Evolutionary conservation across 495 filamentous ascomycete species (phyloP), one percentile per base, ranked within the genome.

Genomic region (Elasticomyces elasticus): DNA sequence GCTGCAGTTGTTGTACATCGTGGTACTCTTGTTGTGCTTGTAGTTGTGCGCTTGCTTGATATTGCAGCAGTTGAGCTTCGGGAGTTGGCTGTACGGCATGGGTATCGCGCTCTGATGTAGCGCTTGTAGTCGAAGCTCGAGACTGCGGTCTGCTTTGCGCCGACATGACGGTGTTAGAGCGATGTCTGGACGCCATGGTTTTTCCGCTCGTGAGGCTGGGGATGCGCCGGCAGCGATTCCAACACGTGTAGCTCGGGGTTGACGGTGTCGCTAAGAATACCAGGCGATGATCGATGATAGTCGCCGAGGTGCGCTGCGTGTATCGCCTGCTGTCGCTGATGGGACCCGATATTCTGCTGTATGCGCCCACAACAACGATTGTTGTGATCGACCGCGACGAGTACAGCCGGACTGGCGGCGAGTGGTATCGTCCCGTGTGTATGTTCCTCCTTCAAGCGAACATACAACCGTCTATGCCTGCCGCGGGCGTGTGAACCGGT

Each of bases 41-140:
- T n/a, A 72, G 62, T 58, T 79, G 82, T 79, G 35, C 86, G 81
- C 25, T 84, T 72, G 76, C 58, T 85, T 85, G 28, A 82, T 84
- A 6, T 77, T 74, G 63, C 74, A 76, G 58, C 82, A 89, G 56
- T 83, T 84, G 13, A 82, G 79, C 57, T 33, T 60, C 57, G 26
- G 57, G 57, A 10, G 31, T 37, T 40, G 49, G 41, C 15, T 40
- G 42, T 25, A 50, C 28, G 23, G 43, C 25, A 5, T 54, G 9
- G 2, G 33, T 49, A 17, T 62, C 33, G 28, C 30, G 60, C 20
- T 38, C 42, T 6, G 60, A 54, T 12, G 52, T 57, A 22, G 58
- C 58, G 49, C 87, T 91, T n/a, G 86, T 81, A 4, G 88, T 92
- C 41, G 89, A 95, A 35, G 84, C 88, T 70, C 87, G 75, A 26